Evolutionary conservation across 176 grass and related monocot species (phyloP), one percentile per base, ranked within the genome.

Genomic region (Avena insularis): DNA sequence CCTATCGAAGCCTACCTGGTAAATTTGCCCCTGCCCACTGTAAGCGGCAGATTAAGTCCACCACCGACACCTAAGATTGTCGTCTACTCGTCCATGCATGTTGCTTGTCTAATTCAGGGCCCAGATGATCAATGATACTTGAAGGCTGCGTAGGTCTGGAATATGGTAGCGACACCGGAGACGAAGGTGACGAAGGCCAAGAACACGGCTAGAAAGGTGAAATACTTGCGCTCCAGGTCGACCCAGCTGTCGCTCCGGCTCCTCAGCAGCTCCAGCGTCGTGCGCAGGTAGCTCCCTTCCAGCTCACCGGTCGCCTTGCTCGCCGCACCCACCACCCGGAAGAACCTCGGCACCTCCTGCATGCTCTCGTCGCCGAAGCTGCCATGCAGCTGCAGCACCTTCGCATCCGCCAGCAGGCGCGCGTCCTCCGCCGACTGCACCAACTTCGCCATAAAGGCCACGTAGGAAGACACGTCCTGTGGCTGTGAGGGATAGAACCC

Each of bases 361-460:
- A 63, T 84, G 55, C 31, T 64, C 43, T 89, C 66, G 36, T 57
- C 54, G 7, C 35, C 71, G 6, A 45, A 8, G 21, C 60, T n/a
- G 67, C 59, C 59, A 3, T 25, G 59, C 59, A 0, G 9, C 59
- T 61, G 73, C 88, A 90, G 58, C 78, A 86, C 79, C 88, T 71
- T 79, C 36, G 83, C 78, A 25, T 69, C 88, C 25, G 75, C 33
- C 38, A 90, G 49, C 78, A 82, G 61, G 1, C 79, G 68, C 0
- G 40, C 88, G 79, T 86, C 88, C 51, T 90, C 88, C 51, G 79
- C n/a, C 51, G 83, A 78, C 51, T 90, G 88, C 29, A 86, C 88
- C 61, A 90, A 17, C 83, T 86, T 86, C 83, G 83, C 78, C 88
- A 90, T 90, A 1, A 90, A 81, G 8, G 71, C 82, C 40, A 60